Base-by-base conservation (phyloP, 2,329 filamentous ascomycete genomes). In the Pseudocercospora macadamiae region DNA sequence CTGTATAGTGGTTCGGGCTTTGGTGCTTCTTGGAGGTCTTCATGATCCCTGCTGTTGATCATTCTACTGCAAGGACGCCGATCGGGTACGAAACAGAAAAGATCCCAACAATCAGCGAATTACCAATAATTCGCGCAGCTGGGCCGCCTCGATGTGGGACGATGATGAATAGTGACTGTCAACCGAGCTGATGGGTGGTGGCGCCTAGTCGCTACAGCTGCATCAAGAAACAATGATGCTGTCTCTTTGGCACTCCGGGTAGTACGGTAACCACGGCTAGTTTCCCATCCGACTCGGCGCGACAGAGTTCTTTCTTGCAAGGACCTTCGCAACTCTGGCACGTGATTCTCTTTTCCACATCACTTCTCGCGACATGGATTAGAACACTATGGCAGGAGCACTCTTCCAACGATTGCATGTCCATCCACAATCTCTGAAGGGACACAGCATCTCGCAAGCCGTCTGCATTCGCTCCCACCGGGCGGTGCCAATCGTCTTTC, bases 381-480 rank as follows among this genome's bases (percentile, higher is more conserved):
- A 48, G 44, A 48, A 18, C 44, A 23, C 26, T 23, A 49, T 49
- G 45, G 45, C 45, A n/a, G n/a, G 25, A 28, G 21, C 45, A 18
- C 16, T 49, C 45, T 6, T 49, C 19, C 57, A 34, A 21, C 52
- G 37, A 30, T 49, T 59, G 23, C 57, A 34, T 23, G 25, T 36
- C 6, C 36, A 26, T 23, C 45, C 52, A 36, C 57, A 51, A 28
- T 52, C 53, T 59, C 44, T 59, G 47, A 55, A 47, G 16, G 39
- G 16, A 18, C 19, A 23, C 23, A 12, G 16, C 16, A 36, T 18
- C 18, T 18, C 45, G 10, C 28, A 45, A n/a, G 18, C 32, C n/a
- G 10, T n/a, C 23, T 18, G 48, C 42, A 23, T 21, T 18, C 44
- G 12, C 48, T 14, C 36, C 30, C 47, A 28, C 16, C 18, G 25